phyloP scores from a whole-genome alignment of 2,329 filamentous ascomycete species.

The Escovopsis sp. region DNA sequence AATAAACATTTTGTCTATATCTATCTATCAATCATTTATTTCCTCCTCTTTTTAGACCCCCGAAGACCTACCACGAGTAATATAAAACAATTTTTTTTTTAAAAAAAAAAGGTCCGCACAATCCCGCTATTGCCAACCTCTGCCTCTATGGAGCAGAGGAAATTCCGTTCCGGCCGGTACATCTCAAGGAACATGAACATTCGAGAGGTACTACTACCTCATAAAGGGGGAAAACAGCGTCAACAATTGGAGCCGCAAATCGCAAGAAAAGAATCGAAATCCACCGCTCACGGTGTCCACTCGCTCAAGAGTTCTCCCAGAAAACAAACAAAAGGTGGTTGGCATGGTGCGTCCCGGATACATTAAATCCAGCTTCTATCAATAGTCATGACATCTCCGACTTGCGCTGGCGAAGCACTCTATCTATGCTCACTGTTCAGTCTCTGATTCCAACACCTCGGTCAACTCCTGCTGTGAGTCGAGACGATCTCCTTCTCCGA shows the following conservation, averaged over 20 bases:
- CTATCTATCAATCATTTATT: neutral
- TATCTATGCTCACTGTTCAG: conserved; percentile 4
- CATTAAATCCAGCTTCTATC: conserved; percentile 13
- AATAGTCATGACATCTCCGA: conserved; percentile 12
- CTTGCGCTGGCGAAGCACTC: conserved; percentile 6
- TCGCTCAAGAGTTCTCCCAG: conserved; percentile 1
- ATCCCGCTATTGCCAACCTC: neutral
- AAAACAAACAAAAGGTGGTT: conserved; percentile 11
- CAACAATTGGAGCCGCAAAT: neutral
- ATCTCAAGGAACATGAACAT: neutral
- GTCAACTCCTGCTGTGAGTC: conserved; percentile 35
- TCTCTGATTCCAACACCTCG: conserved; percentile 34
- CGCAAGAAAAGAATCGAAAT: neutral
- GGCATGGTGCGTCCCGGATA: conserved; percentile 15
- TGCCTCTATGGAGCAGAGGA: neutral
- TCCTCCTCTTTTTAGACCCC: neutral
- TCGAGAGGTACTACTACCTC: neutral
- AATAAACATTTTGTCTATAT: neutral
- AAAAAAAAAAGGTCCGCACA: neutral
- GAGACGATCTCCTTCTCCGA: conserved; percentile 27
- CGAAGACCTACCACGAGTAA: too few species aligned
- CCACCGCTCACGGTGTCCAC: neutral
- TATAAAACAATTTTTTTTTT: too few species aligned
- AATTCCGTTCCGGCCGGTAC: neutral
- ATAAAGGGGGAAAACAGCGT: neutral